Evolutionary conservation across 805 yeast species (phyloP).

Genomic region (Candida insectorum): DNA sequence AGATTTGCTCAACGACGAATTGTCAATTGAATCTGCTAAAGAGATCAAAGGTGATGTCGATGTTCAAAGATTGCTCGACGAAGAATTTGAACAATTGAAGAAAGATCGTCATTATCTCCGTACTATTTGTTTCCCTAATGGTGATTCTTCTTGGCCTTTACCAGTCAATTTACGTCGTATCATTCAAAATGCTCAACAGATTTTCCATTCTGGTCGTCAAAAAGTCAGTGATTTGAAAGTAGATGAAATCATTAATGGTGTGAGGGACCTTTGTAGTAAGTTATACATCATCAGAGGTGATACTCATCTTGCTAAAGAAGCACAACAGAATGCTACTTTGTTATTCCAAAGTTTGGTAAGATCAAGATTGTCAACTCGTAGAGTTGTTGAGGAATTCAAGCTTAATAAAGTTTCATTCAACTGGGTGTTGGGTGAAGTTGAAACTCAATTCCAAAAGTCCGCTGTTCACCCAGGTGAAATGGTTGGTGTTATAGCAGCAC

Average conservation of each 20-base stretch:
- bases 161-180: slow-evolving; percentile 97
- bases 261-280: slow-evolving; percentile 62
- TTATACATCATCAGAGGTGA: slow-evolving; percentile 81
- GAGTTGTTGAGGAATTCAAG: slow-evolving; percentile 88
- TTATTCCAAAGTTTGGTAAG: slow-evolving; percentile 89
- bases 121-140: slow-evolving; percentile 77
- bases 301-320: slow-evolving; percentile 69
- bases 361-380: slow-evolving; percentile 85
- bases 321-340: slow-evolving; percentile 88
- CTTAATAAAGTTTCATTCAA: slow-evolving; percentile 83
- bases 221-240: slow-evolving; percentile 88
- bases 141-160: slow-evolving; percentile 96
- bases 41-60: slow-evolving; percentile 88
- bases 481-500: slow-evolving; percentile 98
- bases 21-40: slow-evolving; percentile 78
- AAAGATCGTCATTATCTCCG: slow-evolving; percentile 80
- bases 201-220: slow-evolving; percentile 87
- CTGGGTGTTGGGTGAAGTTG: slow-evolving; percentile 94
- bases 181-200: slow-evolving; percentile 94
- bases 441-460: slow-evolving; percentile 87
- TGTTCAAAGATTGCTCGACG: slow-evolving; percentile 75
- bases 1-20: slow-evolving; percentile 70
- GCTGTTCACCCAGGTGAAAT: slow-evolving; percentile 96
- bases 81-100: slow-evolving; percentile 74
- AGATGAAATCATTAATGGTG: slow-evolving; percentile 72